Evolutionary conservation across 2,329 filamentous ascomycete genomes (phyloP).

Genomic region (Fusarium graminum): DNA sequence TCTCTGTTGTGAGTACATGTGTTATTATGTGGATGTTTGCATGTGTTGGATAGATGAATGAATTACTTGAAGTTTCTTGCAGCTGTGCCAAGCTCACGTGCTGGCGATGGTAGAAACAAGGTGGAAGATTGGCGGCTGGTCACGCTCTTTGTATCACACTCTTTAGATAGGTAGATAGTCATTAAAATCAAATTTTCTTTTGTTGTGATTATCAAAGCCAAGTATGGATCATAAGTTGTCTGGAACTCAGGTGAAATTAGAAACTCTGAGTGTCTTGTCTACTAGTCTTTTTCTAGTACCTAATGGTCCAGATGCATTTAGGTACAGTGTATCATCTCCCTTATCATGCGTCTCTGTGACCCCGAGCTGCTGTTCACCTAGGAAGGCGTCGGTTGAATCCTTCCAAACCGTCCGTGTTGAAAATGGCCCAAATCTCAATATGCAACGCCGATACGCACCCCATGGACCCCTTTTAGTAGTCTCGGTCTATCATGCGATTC

Average conservation of each 20-base stretch:
- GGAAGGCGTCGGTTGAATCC: slow-evolving; percentile 29
- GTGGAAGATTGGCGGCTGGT: slow-evolving; percentile 6
- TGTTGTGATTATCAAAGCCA: not conserved
- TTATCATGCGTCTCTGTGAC: not conserved
- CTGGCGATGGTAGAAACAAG: slow-evolving; percentile 17
- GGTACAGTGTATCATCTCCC: slow-evolving; percentile 6
- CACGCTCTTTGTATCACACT: slow-evolving; percentile 12
- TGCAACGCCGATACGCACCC: slow-evolving; percentile 22
- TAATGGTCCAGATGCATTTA: slow-evolving; percentile 2
- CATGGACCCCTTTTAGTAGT: not conserved
- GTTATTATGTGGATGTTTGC: not conserved
- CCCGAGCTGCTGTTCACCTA: not conserved
- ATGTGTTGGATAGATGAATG: not conserved
- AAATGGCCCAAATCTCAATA: slow-evolving; percentile 25
- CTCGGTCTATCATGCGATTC: slow-evolving; percentile 22
- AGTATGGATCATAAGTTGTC: not conserved
- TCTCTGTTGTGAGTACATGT: not conserved
- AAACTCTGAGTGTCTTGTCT: slow-evolving; percentile 4
- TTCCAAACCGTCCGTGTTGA: slow-evolving; percentile 34
- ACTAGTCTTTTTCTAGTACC: not conserved
- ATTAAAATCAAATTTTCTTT: slow-evolving; percentile 1
- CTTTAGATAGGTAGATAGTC: not conserved
- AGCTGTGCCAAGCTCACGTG: slow-evolving; percentile 10
- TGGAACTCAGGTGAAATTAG: not conserved
- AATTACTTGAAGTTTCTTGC: slow-evolving; percentile 11